Conservation (phyloP, 805 yeast genomes). For the Kurtzmaniella fragi region DNA sequence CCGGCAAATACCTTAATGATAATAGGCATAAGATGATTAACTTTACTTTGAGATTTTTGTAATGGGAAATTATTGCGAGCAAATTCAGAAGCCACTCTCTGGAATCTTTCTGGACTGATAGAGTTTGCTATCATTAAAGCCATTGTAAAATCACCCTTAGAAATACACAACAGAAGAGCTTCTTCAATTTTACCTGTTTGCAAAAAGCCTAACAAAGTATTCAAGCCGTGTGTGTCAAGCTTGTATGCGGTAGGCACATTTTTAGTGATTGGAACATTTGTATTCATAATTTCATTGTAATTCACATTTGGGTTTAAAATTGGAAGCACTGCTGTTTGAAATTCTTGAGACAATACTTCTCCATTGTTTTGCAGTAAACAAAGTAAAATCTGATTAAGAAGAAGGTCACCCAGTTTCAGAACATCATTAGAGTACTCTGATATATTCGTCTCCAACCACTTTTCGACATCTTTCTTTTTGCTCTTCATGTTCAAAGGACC, state of each 20-base stretch:
- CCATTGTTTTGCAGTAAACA: conserved; percentile 27
- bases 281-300: conserved; percentile 10
- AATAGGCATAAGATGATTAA: conserved; percentile 45
- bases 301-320: conserved; percentile 41
- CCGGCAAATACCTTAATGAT: conserved; percentile 65
- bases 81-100: conserved; percentile 53
- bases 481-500: conserved; percentile 62
- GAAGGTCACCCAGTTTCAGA: conserved; percentile 14
- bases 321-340: conserved; percentile 26
- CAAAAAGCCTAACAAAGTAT: conserved; percentile 31
- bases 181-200: conserved; percentile 61
- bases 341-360: conserved; percentile 19
- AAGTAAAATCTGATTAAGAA: conserved; percentile 27
- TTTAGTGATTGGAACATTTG: conserved; percentile 8
- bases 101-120: conserved; percentile 57
- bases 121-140: conserved; percentile 68
- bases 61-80: conserved; percentile 42
- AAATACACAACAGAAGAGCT: conserved; percentile 61
- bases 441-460: conserved; percentile 43
- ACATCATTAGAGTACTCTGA: conserved; percentile 8
- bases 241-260: conserved; percentile 34
- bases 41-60: conserved; percentile 34
- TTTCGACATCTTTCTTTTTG: conserved; percentile 62
- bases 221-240: conserved; percentile 33
- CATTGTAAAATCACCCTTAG: conserved; percentile 69